Evolutionary conservation across 2,329 filamentous ascomycete species (phyloP).

Genomic region (Hypoxylon sp.): DNA sequence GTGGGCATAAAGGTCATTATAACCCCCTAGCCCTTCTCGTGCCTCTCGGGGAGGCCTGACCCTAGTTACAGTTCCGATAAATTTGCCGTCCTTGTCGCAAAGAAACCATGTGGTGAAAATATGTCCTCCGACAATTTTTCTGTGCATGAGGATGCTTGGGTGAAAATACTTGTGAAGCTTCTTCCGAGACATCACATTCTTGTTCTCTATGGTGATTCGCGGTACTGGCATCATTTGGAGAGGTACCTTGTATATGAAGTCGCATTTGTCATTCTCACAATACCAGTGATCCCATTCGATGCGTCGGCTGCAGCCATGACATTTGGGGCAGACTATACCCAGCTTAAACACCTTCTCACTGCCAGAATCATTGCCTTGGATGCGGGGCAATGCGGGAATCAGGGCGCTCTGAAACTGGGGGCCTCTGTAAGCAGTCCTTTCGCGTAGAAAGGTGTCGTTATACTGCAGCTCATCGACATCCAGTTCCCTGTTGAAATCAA

Average conservation of each 20-base stretch:
- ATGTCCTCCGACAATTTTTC: constrained; percentile 55
- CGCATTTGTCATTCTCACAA: constrained; percentile 68
- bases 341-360: constrained; percentile 68
- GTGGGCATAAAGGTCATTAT: constrained; percentile 71
- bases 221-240: constrained; percentile 45
- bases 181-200: not conserved
- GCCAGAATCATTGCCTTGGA: constrained; percentile 55
- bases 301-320: constrained; percentile 73
- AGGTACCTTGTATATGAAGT: constrained; percentile 59
- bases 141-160: too few relatives aligned
- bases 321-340: constrained; percentile 77
- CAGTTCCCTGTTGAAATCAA: constrained; percentile 52
- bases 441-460: constrained; percentile 69
- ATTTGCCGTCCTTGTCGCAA: constrained; percentile 56
- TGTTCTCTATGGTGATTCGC: constrained; percentile 42
- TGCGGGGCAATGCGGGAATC: constrained; percentile 54
- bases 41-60: constrained; percentile 69
- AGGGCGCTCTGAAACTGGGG: constrained; percentile 55
- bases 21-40: constrained; percentile 66
- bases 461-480: constrained; percentile 62
- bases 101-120: constrained; percentile 54
- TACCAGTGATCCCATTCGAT: constrained; percentile 73
- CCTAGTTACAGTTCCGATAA: constrained; percentile 68
- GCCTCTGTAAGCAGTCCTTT: constrained; percentile 63
- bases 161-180: not conserved